Conservation (phyloP, 179 eudicot genomes). For the Beta lomatogona region DNA sequence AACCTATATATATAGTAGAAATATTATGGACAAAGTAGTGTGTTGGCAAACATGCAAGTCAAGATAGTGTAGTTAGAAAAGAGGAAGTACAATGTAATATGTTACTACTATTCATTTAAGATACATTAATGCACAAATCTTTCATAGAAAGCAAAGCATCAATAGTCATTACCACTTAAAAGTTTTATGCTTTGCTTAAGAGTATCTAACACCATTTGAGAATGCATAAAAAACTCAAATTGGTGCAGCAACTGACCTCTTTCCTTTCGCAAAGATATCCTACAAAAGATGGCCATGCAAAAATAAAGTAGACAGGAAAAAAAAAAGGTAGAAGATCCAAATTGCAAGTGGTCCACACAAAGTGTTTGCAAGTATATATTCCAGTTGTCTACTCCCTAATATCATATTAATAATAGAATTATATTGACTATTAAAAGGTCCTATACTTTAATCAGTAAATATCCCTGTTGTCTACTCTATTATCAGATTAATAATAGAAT, state of each 20-base stretch:
- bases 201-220: neutral
- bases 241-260: constrained; percentile 8
- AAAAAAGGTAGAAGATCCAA: neutral
- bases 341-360: neutral
- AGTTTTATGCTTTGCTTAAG: neutral
- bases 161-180: neutral
- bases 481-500: no score
- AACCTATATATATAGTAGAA: no score
- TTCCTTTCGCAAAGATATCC: neutral
- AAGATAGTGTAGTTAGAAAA: no score
- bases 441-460: no score
- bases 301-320: neutral
- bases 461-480: no score
- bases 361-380: neutral
- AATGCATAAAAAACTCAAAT: neutral
- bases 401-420: neutral
- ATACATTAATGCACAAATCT: neutral
- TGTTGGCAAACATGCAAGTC: no score
- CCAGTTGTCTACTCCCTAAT: neutral
- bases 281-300: neutral
- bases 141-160: neutral
- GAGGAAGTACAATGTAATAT: no score
- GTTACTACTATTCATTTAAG: neutral
- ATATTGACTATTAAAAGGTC: neutral
- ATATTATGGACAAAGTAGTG: no score